Percentiles rank a stretch among this genome's conserved stretches.
Conservation (phyloP, 179 eudicot genomes). For the Spergularia azorica region DNA sequence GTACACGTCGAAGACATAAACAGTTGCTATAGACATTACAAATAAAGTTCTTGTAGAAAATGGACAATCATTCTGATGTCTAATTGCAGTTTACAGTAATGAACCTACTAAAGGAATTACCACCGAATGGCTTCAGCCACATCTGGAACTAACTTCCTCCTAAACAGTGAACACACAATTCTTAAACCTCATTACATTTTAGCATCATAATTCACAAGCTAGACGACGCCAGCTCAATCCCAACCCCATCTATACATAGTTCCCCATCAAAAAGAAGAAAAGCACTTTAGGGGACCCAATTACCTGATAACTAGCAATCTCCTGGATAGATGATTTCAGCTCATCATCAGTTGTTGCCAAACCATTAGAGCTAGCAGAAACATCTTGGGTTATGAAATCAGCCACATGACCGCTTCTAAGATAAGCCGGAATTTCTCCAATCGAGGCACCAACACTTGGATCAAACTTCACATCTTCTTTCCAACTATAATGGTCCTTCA, state of each 20-base stretch:
- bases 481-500: constrained; percentile 68
- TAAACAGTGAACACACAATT: neutral
- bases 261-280: constrained; percentile 1
- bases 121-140: neutral
- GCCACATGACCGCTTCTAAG: constrained; percentile 37
- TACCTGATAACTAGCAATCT: constrained; percentile 91
- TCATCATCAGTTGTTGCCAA: constrained; percentile 38
- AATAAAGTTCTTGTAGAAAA: neutral
- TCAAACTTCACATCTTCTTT: constrained; percentile 55
- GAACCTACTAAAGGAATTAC: neutral
- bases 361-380: constrained; percentile 30
- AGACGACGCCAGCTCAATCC: neutral
- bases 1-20: neutral
- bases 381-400: constrained; percentile 35
- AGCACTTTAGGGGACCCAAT: neutral
- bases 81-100: neutral
- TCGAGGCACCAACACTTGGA: constrained; percentile 60
- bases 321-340: constrained; percentile 47
- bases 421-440: constrained; percentile 67
- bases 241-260: neutral
- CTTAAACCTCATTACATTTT: neutral
- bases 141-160: neutral
- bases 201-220: neutral
- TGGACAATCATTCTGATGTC: neutral
- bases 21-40: neutral